phyloP scores from a whole-genome alignment of 306 rosid genomes.

The Acacia crassicarpa region DNA sequence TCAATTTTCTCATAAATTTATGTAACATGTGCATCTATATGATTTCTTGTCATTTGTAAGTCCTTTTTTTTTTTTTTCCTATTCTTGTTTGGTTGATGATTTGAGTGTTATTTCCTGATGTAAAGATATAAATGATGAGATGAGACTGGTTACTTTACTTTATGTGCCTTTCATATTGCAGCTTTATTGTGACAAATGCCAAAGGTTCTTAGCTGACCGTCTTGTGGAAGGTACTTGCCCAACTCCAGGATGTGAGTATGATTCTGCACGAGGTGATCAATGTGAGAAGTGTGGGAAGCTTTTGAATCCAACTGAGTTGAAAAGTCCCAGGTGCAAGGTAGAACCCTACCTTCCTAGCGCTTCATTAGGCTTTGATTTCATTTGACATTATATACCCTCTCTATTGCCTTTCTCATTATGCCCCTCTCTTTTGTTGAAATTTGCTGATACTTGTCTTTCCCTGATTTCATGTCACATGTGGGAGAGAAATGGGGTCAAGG shows the following conservation, averaged over 20 bases:
- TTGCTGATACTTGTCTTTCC: too few species aligned
- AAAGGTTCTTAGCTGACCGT: constrained; percentile 86
- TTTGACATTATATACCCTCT: not conserved
- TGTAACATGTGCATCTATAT: not conserved
- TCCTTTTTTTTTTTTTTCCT: not conserved
- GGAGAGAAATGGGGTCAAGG: too few species aligned
- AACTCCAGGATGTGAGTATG: constrained; percentile 72
- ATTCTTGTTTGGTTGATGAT: constrained; percentile 16
- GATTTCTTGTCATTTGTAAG: constrained; percentile 6
- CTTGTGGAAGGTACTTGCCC: constrained; percentile 95
- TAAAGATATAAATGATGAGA: constrained; percentile 7
- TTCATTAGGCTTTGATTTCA: not conserved
- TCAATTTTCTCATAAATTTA: constrained; percentile 20
- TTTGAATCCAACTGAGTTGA: not conserved
- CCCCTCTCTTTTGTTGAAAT: too few species aligned
- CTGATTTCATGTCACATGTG: too few species aligned
- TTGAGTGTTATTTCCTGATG: constrained; percentile 9
- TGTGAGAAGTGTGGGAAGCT: constrained; percentile 97
- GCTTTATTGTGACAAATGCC: constrained; percentile 86
- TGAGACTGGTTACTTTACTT: constrained; percentile 17
- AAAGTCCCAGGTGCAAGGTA: too few species aligned
- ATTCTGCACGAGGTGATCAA: constrained; percentile 95
- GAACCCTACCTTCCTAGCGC: not conserved
- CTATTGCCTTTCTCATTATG: not conserved
- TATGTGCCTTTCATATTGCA: constrained; percentile 43